A percentile compares a stretch with the other conserved stretches of the same genome.
These are phyloP conservation scores for Chaetomiaceae sp. DNA, from an alignment of 2,329 filamentous ascomycete genomes.

Conservation along the genomic window DNA sequence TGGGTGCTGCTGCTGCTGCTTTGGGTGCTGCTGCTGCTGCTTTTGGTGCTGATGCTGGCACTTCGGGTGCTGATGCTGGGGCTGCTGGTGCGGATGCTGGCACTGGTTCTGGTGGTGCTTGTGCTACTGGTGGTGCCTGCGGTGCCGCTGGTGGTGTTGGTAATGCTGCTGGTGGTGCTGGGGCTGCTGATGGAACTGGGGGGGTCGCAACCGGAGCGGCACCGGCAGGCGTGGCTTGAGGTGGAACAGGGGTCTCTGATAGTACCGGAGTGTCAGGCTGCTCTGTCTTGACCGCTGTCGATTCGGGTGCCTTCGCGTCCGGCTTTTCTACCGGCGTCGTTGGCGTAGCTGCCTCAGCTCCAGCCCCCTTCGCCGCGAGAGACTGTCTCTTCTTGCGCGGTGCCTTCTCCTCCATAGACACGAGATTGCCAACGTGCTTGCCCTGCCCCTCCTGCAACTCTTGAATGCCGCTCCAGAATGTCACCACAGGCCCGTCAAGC, in stretches of 20 bases:
- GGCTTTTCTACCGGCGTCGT: conserved; percentile 6
- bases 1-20: background rate
- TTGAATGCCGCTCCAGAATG: conserved; percentile 88
- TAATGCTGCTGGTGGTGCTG: background rate
- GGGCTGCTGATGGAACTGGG: background rate
- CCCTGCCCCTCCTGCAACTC: conserved; percentile 74
- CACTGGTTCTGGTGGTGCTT: no score
- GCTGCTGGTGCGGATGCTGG: background rate
- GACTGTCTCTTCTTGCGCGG: conserved; percentile 47
- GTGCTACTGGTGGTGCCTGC: no score
- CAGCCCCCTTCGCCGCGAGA: conserved; percentile 33
- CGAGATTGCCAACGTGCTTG: conserved; percentile 62
- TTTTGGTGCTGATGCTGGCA: background rate
- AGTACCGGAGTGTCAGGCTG: conserved; percentile 13
- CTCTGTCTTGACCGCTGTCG: conserved; percentile 6
- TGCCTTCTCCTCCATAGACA: conserved; percentile 57
- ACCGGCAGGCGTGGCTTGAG: background rate
- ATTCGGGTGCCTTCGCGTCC: conserved; percentile 19
- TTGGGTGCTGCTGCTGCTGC: background rate
- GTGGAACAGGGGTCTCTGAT: conserved; percentile 10
- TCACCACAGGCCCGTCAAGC: conserved; percentile 82
- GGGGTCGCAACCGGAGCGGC: background rate
- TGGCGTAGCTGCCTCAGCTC: conserved; percentile 8
- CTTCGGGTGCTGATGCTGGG: no score
- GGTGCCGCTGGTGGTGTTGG: no score